Evolutionary conservation across 1,284 basidiomycete genomes (phyloP).

Genomic region (Rhodofomes roseus): DNA sequence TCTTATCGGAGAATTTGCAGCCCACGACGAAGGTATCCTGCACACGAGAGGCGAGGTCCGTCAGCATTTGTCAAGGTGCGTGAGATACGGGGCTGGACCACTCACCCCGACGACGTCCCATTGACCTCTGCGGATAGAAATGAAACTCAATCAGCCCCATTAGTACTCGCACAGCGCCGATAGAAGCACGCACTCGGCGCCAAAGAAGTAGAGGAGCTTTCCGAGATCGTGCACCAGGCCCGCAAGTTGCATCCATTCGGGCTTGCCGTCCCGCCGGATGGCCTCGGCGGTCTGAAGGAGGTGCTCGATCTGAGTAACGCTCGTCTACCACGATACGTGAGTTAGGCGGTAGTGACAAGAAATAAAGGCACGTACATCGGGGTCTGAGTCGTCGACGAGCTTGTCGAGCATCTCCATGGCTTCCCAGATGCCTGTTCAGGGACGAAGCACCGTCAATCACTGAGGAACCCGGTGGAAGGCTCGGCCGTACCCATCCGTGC

Average conservation of each 20-base stretch:
- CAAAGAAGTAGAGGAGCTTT: slow-evolving; percentile 80
- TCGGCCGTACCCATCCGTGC: slow-evolving; percentile 53
- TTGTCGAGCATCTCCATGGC: slow-evolving; percentile 90
- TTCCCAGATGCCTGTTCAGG: slow-evolving; percentile 64
- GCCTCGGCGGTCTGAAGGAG: slow-evolving; percentile 91
- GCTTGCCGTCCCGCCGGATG: slow-evolving; percentile 84
- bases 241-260: slow-evolving; percentile 88
- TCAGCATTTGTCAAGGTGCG: not conserved
- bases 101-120: slow-evolving; percentile 89
- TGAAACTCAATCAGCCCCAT: not conserved
- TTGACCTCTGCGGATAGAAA: slow-evolving; percentile 53
- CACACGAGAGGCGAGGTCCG: slow-evolving; percentile 2
- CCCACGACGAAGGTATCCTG: slow-evolving; percentile 89
- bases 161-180: not conserved
- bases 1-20: slow-evolving; percentile 80
- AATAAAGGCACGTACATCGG: slow-evolving; percentile 49
- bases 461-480: not conserved
- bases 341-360: not conserved
- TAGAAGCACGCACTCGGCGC: slow-evolving; percentile 47
- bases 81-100: slow-evolving; percentile 10
- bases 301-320: slow-evolving; percentile 85
- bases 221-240: slow-evolving; percentile 89
- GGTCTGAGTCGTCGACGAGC: slow-evolving; percentile 86
- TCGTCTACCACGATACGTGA: slow-evolving; percentile 44
- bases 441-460: not conserved